phyloP scores from a whole-genome alignment of 441 rosid species.

The Kokia cookei region DNA sequence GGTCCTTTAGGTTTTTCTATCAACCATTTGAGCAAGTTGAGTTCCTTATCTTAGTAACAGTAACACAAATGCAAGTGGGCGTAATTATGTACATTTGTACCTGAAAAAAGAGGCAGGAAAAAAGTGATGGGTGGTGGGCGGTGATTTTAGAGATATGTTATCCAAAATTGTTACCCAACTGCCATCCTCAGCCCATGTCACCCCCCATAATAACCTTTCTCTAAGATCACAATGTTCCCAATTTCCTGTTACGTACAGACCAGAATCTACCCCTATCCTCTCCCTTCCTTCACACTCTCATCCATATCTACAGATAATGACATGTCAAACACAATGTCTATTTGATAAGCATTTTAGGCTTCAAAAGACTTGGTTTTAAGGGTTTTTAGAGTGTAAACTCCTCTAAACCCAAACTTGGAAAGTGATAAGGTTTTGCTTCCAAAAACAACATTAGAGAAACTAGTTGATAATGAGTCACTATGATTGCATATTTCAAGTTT shows the following conservation, averaged over 20 bases:
- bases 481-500: background rate
- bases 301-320: background rate
- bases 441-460: background rate
- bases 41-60: background rate
- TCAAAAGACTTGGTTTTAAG: background rate
- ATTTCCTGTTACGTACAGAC: background rate
- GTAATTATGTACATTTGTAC: background rate
- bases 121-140: background rate
- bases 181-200: conserved; percentile 6
- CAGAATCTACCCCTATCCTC: background rate
- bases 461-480: background rate
- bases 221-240: background rate
- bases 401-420: background rate
- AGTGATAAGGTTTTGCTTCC: conserved; percentile 3
- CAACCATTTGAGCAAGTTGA: background rate
- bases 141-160: background rate
- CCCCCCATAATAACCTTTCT: background rate
- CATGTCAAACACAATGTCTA: background rate
- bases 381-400: background rate
- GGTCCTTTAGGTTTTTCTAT: too few species aligned
- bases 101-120: conserved; percentile 3
- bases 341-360: background rate
- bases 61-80: conserved; percentile 8
- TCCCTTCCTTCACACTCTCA: background rate
- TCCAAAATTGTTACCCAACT: background rate